A percentile compares a stretch with the other conserved stretches of the same genome.
Evolutionary conservation across 345 rosid genomes (phyloP).

Genomic region (Citrus mangshanensis): DNA sequence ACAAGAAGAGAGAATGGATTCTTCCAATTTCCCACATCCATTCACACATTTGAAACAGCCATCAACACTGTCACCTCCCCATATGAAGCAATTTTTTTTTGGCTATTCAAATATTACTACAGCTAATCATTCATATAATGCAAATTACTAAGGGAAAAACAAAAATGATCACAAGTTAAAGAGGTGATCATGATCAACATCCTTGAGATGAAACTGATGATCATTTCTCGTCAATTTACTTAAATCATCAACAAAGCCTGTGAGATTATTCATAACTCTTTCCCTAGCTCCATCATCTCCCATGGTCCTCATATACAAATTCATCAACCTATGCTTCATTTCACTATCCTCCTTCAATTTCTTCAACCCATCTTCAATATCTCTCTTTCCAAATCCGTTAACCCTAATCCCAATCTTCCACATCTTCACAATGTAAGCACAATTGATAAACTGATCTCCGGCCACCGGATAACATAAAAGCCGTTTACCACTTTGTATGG

Average conservation of each 20-base stretch:
- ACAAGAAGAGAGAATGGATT: too few species aligned
- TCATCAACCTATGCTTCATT: slow-evolving; percentile 38
- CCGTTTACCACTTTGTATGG: slow-evolving; percentile 37
- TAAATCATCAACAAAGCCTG: slow-evolving; percentile 27
- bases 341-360: slow-evolving; percentile 44
- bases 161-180: not conserved
- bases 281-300: slow-evolving; percentile 34
- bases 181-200: not conserved
- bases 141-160: not conserved
- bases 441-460: slow-evolving; percentile 79
- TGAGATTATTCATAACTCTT: slow-evolving; percentile 22
- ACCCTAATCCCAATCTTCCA: slow-evolving; percentile 62
- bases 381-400: slow-evolving; percentile 39
- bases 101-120: not conserved
- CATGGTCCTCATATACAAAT: slow-evolving; percentile 35
- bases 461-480: slow-evolving; percentile 74
- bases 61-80: not conserved
- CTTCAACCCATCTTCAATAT: slow-evolving; percentile 45
- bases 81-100: not conserved
- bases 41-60: not conserved
- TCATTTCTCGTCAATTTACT: not conserved
- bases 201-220: not conserved
- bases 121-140: not conserved
- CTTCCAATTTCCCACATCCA: too few species aligned
- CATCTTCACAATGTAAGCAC: slow-evolving; percentile 48